Base-by-base conservation (phyloP, 495 filamentous ascomycete species). In the Neurospora sp. region DNA sequence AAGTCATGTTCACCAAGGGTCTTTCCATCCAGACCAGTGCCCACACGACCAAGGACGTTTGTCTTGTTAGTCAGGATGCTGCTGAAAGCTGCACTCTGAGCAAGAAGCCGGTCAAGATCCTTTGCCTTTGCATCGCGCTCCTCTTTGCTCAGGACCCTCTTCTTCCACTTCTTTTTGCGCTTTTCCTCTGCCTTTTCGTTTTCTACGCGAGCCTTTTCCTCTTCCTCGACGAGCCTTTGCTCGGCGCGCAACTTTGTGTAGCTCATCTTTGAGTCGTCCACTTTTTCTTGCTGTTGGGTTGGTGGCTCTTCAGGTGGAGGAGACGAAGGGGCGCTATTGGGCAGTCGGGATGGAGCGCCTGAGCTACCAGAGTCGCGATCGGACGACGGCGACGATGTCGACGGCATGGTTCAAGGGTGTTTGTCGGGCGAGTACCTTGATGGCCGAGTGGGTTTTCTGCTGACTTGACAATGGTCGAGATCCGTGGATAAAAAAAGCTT, bases 1-100 rank as follows among this genome's bases (percentile, higher is more conserved):
- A 97, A 79, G 71, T 93, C 88, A 75, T 96, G 93, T 74, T 92
- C 90, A 27, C 93, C 92, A 31, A 97, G 82, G 10, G 82, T 82
- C 77, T 86, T 85, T 70, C 85, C 85, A 66, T 86, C 86, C 42
- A 87, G 76, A 38, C 82, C 81, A 35, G 85, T 87, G 6, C 87
- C 87, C 3, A 88, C 86, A 31, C 86, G 83, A 14, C 87, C 87
- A 1, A 89, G 82, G 0, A 82, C 86, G 59, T 86, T 81, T 0
- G 87, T 89, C 77, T 88, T 89, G 74, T 85, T 82, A 1, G 85
- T 88, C 6, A 89, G 76, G 18, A 88, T 86, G 59, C 86, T 83
- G 69, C 85, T 86, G 69, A 88, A 89, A 0, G 83, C 80, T 5
- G 79, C 81, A 69, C 83, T 85, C 72, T 85, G 81, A 5, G 78